phyloP scores from a whole-genome alignment of 1,284 basidiomycete genomes.

The Tylopilus sp. region DNA sequence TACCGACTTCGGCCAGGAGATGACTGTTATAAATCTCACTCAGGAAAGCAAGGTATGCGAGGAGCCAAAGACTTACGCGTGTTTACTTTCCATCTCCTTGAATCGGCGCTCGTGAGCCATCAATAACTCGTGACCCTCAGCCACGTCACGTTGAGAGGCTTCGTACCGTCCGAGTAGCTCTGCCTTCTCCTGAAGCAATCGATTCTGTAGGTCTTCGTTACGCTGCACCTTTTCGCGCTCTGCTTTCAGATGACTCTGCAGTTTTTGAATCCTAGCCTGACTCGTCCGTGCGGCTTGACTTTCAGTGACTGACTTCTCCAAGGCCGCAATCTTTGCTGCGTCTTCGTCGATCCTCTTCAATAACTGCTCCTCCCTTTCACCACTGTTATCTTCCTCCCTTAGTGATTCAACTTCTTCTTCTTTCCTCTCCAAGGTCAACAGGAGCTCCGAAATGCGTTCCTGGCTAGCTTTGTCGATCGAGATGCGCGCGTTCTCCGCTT shows the following conservation, averaged over 20 bases:
- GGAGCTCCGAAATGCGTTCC: slow-evolving; percentile 42
- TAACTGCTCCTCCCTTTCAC: slow-evolving; percentile 52
- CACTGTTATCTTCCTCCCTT: slow-evolving; percentile 35
- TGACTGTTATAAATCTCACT: slow-evolving; percentile 15
- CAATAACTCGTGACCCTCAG: slow-evolving; percentile 11
- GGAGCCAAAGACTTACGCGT: slow-evolving; percentile 20
- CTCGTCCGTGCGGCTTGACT: slow-evolving; percentile 35
- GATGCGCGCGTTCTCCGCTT: slow-evolving; percentile 56
- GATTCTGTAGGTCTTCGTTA: slow-evolving; percentile 32
- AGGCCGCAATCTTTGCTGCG: slow-evolving; percentile 52
- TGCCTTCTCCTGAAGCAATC: slow-evolving; percentile 33
- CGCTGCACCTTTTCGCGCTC: slow-evolving; percentile 40
- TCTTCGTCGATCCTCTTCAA: slow-evolving; percentile 63
- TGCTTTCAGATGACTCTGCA: slow-evolving; percentile 42
- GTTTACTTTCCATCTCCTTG: slow-evolving; percentile 19
- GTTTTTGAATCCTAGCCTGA: slow-evolving; percentile 38
- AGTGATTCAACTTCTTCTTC: slow-evolving; percentile 54
- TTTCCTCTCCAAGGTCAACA: slow-evolving; percentile 46
- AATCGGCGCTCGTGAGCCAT: slow-evolving; percentile 20
- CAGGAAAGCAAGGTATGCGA: not conserved
- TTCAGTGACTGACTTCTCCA: slow-evolving; percentile 45
- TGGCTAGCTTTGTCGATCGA: slow-evolving; percentile 47
- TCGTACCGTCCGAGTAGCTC: slow-evolving; percentile 18
- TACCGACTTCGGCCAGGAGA: slow-evolving; percentile 21
- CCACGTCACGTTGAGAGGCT: slow-evolving; percentile 15